phyloP scores from a whole-genome alignment of 108 stramenopile species.

The Thalassiosira profunda region DNA sequence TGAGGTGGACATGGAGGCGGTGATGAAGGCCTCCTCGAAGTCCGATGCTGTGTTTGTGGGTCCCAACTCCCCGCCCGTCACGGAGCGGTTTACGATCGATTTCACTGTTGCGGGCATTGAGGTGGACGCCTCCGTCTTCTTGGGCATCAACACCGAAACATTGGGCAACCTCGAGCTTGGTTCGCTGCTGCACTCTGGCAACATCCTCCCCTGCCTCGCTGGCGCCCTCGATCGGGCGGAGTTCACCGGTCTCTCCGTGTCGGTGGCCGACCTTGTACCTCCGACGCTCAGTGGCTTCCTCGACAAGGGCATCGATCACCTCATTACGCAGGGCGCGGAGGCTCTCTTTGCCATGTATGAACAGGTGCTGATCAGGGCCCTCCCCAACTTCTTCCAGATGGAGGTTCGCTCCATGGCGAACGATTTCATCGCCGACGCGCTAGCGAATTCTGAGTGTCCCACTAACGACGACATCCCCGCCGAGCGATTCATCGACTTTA shows the following conservation, averaged over 20 bases:
- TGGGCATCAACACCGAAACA: slow-evolving; percentile 45
- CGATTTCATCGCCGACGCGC: slow-evolving; percentile 2
- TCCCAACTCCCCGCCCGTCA: slow-evolving; percentile 15
- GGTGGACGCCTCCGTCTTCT: slow-evolving; percentile 35
- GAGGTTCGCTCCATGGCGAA: slow-evolving; percentile 20
- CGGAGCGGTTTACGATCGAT: slow-evolving; percentile 38
- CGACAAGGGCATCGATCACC: slow-evolving; percentile 11
- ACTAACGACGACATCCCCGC: slow-evolving; percentile 6
- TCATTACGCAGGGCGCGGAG: slow-evolving; percentile 13
- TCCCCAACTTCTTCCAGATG: slow-evolving; percentile 34
- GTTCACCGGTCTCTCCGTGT: slow-evolving; percentile 49
- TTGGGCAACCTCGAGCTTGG: slow-evolving; percentile 41
- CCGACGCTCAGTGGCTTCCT: slow-evolving; percentile 25
- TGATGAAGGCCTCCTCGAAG: slow-evolving; percentile 15
- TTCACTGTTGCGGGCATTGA: slow-evolving; percentile 35
- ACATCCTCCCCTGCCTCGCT: slow-evolving; percentile 63
- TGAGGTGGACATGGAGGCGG: slow-evolving; percentile 41
- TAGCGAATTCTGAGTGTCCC: slow-evolving; percentile 7
- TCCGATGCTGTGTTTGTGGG: slow-evolving; percentile 14
- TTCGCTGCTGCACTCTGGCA: slow-evolving; percentile 52
- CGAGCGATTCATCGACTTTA: slow-evolving; percentile 56
- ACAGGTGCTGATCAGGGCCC: slow-evolving; percentile 7
- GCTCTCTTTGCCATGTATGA: slow-evolving; percentile 41
- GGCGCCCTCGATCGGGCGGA: slow-evolving; percentile 46
- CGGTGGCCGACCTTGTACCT: slow-evolving; percentile 4